phyloP scores from a whole-genome alignment of 495 filamentous ascomycete species.

The Talaromyces wortmannii region DNA sequence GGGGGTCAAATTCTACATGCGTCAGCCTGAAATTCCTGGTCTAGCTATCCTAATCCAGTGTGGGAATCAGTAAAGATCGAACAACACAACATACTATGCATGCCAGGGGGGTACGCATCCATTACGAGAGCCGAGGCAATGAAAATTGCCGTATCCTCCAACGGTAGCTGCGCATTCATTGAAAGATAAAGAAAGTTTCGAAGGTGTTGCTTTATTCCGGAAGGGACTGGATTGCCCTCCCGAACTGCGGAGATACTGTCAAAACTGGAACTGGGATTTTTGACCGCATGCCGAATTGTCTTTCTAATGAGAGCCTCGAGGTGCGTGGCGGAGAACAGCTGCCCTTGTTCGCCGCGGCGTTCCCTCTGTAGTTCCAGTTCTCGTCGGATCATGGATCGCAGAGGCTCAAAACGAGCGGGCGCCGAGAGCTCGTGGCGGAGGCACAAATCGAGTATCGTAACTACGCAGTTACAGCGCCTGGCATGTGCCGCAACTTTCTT shows the following conservation, averaged over 20 bases:
- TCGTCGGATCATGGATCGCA: not conserved
- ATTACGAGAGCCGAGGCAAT: conserved; percentile 19
- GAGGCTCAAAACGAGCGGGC: not conserved
- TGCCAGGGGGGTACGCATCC: conserved; percentile 17
- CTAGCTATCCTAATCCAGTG: too few species aligned
- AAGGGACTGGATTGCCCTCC: not conserved
- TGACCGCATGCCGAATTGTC: not conserved
- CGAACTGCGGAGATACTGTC: not conserved
- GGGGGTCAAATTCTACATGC: not conserved
- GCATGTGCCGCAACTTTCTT: not conserved
- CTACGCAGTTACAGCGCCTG: not conserved
- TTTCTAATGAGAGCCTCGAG: not conserved
- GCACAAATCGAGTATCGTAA: not conserved
- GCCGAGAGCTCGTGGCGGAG: not conserved
- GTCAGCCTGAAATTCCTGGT: not conserved
- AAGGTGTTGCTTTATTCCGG: not conserved
- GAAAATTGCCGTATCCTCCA: not conserved
- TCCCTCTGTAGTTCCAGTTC: not conserved
- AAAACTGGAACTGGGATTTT: not conserved
- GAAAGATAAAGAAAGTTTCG: not conserved
- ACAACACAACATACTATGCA: conserved; percentile 11
- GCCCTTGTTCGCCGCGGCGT: not conserved
- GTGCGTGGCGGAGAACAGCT: not conserved
- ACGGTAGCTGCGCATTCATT: not conserved
- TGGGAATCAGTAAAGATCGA: not conserved